Evolutionary conservation across 768 basidiomycete genomes (phyloP).

Genomic region (Psilocybe tampanensis): DNA sequence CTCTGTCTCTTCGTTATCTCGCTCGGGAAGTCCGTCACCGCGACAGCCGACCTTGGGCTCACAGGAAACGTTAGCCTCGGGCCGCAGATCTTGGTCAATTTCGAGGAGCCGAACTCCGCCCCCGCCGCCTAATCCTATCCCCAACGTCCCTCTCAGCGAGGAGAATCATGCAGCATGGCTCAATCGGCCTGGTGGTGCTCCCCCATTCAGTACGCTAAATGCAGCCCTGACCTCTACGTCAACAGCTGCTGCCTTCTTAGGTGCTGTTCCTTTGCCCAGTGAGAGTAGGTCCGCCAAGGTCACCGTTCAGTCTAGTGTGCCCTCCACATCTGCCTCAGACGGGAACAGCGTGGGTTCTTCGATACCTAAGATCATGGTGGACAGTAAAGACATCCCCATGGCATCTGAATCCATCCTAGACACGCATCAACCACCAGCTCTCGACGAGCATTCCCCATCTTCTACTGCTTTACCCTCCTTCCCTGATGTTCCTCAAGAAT

Average conservation of each 20-base stretch:
- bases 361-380: constrained; percentile 27
- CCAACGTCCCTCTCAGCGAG: constrained; percentile 25
- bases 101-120: constrained; percentile 41
- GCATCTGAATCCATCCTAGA: background rate
- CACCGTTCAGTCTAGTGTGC: constrained; percentile 6
- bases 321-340: background rate
- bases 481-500: background rate
- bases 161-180: constrained; percentile 34
- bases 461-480: constrained; percentile 3
- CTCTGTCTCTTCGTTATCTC: constrained; percentile 20
- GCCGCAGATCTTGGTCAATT: constrained; percentile 33
- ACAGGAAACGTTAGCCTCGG: constrained; percentile 23
- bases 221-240: constrained; percentile 49
- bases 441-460: background rate
- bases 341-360: background rate
- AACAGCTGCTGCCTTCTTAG: constrained; percentile 45
- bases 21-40: constrained; percentile 19
- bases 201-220: constrained; percentile 46
- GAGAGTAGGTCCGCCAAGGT: constrained; percentile 9
- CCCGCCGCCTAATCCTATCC: constrained; percentile 26
- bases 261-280: constrained; percentile 14
- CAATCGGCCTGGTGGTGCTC: constrained; percentile 37
- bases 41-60: constrained; percentile 23
- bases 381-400: constrained; percentile 8
- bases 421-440: background rate